Evolutionary conservation across 208 protist genomes (phyloP), one percentile per base, ranked within the genome.

Genomic region (Trypanosoma platydactyli): DNA sequence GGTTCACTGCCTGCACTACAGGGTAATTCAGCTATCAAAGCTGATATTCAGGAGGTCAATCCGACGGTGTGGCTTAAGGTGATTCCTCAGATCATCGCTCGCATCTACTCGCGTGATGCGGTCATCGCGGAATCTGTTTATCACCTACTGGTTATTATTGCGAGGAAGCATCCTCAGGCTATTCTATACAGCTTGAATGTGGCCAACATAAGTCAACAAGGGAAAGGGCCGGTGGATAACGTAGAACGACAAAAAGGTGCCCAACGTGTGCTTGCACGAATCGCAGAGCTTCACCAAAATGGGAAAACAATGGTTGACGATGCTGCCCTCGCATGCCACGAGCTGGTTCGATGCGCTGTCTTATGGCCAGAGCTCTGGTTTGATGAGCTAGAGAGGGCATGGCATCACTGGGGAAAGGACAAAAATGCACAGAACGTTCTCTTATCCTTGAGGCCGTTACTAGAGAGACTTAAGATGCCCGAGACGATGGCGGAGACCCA

Each of bases 121-220:
- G 66, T 76, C 6, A 91, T 99, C 25, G 78, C 91, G 0, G 86
- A 95, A 59, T 88, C 98, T 15, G 91, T 99, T 27, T 89, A 98
- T 60, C 71, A 95, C 24, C 77, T 99, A 5, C 81, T 99, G 12
- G 68, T 77, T 40, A 75, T 87, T 24, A 89, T 99, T 68, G 98
- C 97, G 24, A 95, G 94, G 64, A 77, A 84, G 20, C 99, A 99
- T 82, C 98, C 98, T 29, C 99, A 99, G 78, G 98, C 98, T 6
- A 83, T 99, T 30, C 86, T 99, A 18, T 99, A 99, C 88, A 98
- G 97, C 64, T 82, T 99, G 15, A 99, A 98, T 62, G 98, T 99
- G 11, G 97, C 94, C 22, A 98, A 98, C 63, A 80, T 80, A 3
- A 91, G 83, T 60, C 42, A 62, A 76, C 73, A 73, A 61, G 52